These are phyloP conservation scores for Mycosphaerella sp. DNA, from an alignment of 2,329 filamentous ascomycete genomes.

Conservation along the genomic window DNA sequence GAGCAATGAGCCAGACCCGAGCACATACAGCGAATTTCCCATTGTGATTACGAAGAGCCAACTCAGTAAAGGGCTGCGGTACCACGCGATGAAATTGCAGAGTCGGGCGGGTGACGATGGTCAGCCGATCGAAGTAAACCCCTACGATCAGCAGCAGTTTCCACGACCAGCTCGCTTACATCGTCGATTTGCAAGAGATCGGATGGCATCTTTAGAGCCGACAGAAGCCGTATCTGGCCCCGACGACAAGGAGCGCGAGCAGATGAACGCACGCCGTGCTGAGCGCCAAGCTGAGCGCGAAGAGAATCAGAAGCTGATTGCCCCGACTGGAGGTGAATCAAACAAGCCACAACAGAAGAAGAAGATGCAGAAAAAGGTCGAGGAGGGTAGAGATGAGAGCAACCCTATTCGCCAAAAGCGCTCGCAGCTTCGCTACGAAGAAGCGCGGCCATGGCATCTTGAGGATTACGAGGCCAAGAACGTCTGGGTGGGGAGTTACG, in stretches of 20 bases:
- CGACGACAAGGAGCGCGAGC: conserved; percentile 61
- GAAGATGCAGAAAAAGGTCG: conserved; percentile 70
- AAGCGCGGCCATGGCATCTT: conserved; percentile 91
- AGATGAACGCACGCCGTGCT: conserved; percentile 54
- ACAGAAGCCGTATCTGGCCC: conserved; percentile 34
- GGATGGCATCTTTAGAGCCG: conserved; percentile 37
- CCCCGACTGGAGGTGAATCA: conserved; percentile 64
- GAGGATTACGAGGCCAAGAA: conserved; percentile 96
- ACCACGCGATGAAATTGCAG: conserved; percentile 81
- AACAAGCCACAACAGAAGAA: conserved; percentile 46
- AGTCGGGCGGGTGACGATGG: conserved; percentile 40
- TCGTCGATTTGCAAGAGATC: conserved; percentile 72
- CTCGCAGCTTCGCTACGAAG: conserved; percentile 70
- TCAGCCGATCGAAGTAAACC: conserved; percentile 44
- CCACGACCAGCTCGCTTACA: conserved; percentile 82
- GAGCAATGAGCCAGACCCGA: conserved; percentile 10
- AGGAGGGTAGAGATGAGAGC: conserved; percentile 74
- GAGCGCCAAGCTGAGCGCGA: conserved; percentile 82
- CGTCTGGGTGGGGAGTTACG: conserved; percentile 86
- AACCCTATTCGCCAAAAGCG: conserved; percentile 64
- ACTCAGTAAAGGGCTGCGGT: conserved; percentile 69
- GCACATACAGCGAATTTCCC: conserved; percentile 50
- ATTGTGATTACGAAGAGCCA: conserved; percentile 78
- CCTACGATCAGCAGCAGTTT: conserved; percentile 74
- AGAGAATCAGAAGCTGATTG: conserved; percentile 85